These are phyloP conservation scores for Pelargonium nanum DNA, from an alignment of 345 rosid genomes.

Conservation along the genomic window DNA sequence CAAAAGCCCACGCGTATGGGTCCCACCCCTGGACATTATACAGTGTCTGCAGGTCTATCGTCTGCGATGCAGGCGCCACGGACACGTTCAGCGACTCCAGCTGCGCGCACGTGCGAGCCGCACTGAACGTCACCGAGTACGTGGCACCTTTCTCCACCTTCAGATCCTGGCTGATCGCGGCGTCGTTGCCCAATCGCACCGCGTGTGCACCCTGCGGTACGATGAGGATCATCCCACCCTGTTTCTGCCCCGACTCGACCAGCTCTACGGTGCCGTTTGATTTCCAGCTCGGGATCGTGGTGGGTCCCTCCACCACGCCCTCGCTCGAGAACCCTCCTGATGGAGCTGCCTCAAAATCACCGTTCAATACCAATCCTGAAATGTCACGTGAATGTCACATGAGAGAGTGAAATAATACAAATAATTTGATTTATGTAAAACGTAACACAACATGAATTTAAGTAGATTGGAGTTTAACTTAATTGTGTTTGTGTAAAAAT, in stretches of 20 bases:
- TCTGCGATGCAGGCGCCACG: constrained; percentile 62
- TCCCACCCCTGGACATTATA: constrained; percentile 98
- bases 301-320: constrained; percentile 33
- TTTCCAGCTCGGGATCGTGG: constrained; percentile 64
- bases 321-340: constrained; percentile 59
- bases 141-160: constrained; percentile 71
- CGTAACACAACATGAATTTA: too few species aligned
- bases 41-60: constrained; percentile 79
- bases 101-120: constrained; percentile 98
- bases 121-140: constrained; percentile 88
- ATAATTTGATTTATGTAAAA: too few species aligned
- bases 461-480: too few species aligned
- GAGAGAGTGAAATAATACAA: not conserved
- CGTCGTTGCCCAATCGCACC: constrained; percentile 81
- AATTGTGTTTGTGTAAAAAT: too few species aligned
- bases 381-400: not conserved
- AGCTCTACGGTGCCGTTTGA: constrained; percentile 69
- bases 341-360: constrained; percentile 70
- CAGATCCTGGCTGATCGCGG: constrained; percentile 82
- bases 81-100: constrained; percentile 87
- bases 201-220: constrained; percentile 85
- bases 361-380: constrained; percentile 63
- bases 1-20: constrained; percentile 87
- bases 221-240: constrained; percentile 95
- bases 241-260: constrained; percentile 69